These are phyloP conservation scores for Xylariaceae sp. DNA, from an alignment of 2,329 filamentous ascomycete species.

Conservation along the genomic window DNA sequence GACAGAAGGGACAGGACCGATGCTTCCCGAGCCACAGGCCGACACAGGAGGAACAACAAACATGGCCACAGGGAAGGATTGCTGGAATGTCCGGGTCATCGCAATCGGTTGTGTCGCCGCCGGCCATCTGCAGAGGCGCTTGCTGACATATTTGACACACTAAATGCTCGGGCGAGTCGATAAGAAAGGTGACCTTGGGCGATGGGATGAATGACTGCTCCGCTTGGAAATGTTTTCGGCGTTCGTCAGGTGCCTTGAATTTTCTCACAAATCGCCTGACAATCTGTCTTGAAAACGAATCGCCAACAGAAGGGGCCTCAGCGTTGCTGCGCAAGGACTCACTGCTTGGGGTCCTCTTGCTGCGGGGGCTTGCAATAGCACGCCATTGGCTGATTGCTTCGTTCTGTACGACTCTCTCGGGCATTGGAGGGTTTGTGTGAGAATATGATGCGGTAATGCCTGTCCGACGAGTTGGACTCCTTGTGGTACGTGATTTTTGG, in stretches of 20 bases:
- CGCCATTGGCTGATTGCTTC: no score
- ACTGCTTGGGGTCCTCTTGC: no score
- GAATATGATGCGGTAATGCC: no score
- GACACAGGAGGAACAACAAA: constrained; percentile 30
- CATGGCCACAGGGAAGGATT: constrained; percentile 36
- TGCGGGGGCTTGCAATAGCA: no score
- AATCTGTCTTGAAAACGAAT: no score
- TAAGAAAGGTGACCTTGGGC: constrained; percentile 25
- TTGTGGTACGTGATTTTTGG: no score
- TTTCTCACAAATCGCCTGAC: background rate
- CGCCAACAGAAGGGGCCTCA: no score
- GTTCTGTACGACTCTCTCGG: no score
- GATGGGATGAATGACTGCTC: constrained; percentile 22
- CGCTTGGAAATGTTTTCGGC: background rate
- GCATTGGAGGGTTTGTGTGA: no score
- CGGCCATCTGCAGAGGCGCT: constrained; percentile 12
- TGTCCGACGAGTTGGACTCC: no score
- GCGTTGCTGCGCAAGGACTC: no score
- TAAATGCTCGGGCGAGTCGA: constrained; percentile 23
- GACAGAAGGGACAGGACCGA: constrained; percentile 34
- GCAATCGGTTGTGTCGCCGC: background rate
- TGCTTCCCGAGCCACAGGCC: constrained; percentile 23
- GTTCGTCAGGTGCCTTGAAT: background rate
- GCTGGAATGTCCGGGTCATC: constrained; percentile 14
- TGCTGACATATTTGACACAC: constrained; percentile 24